phyloP scores from a whole-genome alignment of 1,284 basidiomycete species.

The Naganishia sp. region DNA sequence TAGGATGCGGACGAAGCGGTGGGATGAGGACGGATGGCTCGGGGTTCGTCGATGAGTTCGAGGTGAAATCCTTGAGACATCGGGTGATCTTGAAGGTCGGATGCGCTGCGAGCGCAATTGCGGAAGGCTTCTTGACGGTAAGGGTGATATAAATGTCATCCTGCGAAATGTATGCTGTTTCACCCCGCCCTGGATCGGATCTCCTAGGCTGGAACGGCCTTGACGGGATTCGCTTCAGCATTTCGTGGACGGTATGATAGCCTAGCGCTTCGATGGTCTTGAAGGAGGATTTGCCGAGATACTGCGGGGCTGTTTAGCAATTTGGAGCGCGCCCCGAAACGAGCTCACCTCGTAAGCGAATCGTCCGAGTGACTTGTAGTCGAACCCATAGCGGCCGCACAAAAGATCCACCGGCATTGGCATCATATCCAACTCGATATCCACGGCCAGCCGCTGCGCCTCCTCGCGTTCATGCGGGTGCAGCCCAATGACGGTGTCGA shows the following conservation, averaged over 20 bases:
- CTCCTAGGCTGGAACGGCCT: conserved; percentile 43
- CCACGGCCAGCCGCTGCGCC: conserved; percentile 68
- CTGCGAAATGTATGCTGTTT: conserved; percentile 32
- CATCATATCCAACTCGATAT: conserved; percentile 56
- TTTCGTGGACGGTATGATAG: conserved; percentile 61
- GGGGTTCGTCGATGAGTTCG: neutral
- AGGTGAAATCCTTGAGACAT: conserved; percentile 52
- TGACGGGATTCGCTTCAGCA: conserved; percentile 43
- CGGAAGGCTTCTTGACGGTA: conserved; percentile 72
- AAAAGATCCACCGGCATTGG: conserved; percentile 39
- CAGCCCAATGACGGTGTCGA: conserved; percentile 69
- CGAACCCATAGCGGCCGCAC: conserved; percentile 42
- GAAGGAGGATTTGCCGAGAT: conserved; percentile 59
- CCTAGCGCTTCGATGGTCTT: conserved; percentile 74
- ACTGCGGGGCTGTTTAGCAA: conserved; percentile 39
- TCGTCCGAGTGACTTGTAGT: conserved; percentile 55
- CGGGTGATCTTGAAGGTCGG: conserved; percentile 66
- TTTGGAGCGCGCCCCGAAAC: neutral
- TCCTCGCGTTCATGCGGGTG: conserved; percentile 70
- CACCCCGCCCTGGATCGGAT: neutral
- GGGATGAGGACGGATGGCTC: neutral
- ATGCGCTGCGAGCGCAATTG: conserved; percentile 68
- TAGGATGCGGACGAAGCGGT: neutral
- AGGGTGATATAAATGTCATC: conserved; percentile 56
- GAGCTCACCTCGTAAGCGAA: conserved; percentile 55